Base-by-base conservation (phyloP, 345 rosid genomes). In the Populus davidiana region DNA sequence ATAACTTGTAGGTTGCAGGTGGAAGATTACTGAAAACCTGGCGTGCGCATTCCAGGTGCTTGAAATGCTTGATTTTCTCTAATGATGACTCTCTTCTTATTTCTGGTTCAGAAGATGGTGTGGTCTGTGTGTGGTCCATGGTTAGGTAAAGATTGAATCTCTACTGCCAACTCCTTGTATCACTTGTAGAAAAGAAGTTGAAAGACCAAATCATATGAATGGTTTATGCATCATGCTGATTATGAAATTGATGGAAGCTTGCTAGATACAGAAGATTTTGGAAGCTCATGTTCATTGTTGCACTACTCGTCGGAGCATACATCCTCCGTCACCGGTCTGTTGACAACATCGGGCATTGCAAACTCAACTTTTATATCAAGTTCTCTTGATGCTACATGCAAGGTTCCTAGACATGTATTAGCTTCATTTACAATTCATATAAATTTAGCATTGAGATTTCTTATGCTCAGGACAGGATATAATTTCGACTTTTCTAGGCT, bases 341-440 rank as follows among this genome's bases (percentile, higher is more conserved):
- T 83, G 79, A 76, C 86, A 36, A 47, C 64, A 39, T 77, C 86
- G 39, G 70, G 79, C 16, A 67, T 67, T 71, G 52, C 83, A 70
- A 61, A 68, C 65, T 83, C 85, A 25, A 75, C 59, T 69, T 77
- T 85, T 25, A n/a, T 88, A 71, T 85, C 91, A 70, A 82, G 86
- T 77, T 88, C 91, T n/a, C 85, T 88, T 23, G 91, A 88, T 73
- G 82, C 82, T 56, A 80, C 88, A 31, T 83, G 85, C 85, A 86
- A 86, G 89, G 91, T 88, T 27, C n/a, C 49, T 74, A 25, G n/a
- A 71, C 72, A 25, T 52, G 63, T 56, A 56, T 70, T 52, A 8
- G 27, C 47, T 56, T 67, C 43, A 17, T 54, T 36, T 49, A 12
- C 13, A 1, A 6, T 62, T 27, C 13, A 41, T 8, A 20, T 23